These are phyloP conservation scores for Scheffersomyces cryptocercus DNA, from an alignment of 1,139 yeast genomes.

Conservation along the genomic window DNA sequence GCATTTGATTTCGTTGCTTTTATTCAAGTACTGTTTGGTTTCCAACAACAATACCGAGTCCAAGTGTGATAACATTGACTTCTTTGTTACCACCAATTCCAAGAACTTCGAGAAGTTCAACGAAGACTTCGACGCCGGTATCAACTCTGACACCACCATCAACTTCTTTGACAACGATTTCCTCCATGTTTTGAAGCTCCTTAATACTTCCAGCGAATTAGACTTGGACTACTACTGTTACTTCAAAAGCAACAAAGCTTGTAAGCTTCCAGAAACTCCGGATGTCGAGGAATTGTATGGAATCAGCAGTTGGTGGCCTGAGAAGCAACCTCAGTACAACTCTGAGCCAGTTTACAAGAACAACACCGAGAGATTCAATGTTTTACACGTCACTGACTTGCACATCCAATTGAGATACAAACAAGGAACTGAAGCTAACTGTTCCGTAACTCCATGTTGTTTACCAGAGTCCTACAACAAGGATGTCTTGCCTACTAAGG, in stretches of 20 bases:
- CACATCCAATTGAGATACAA: constrained; percentile 60
- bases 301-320: constrained; percentile 34
- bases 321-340: constrained; percentile 24
- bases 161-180: constrained; percentile 44
- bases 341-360: constrained; percentile 25
- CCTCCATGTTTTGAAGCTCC: constrained; percentile 34
- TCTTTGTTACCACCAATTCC: constrained; percentile 39
- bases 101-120: constrained; percentile 17
- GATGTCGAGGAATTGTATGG: constrained; percentile 28
- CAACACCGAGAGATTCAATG: constrained; percentile 45
- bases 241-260: constrained; percentile 24
- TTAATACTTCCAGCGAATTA: constrained; percentile 38
- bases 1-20: constrained; percentile 37
- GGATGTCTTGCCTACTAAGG: constrained; percentile 23
- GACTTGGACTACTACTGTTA: constrained; percentile 38
- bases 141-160: constrained; percentile 24
- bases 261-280: constrained; percentile 30
- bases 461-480: constrained; percentile 37
- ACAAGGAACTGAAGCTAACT: constrained; percentile 62
- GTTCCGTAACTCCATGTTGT: constrained; percentile 55
- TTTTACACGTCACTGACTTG: constrained; percentile 66
- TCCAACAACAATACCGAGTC: constrained; percentile 30
- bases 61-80: constrained; percentile 38
- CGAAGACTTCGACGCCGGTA: constrained; percentile 24
- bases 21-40: constrained; percentile 38